phyloP scores from a whole-genome alignment of 2,329 filamentous ascomycete species.

The Cryphonectria nitschkei region DNA sequence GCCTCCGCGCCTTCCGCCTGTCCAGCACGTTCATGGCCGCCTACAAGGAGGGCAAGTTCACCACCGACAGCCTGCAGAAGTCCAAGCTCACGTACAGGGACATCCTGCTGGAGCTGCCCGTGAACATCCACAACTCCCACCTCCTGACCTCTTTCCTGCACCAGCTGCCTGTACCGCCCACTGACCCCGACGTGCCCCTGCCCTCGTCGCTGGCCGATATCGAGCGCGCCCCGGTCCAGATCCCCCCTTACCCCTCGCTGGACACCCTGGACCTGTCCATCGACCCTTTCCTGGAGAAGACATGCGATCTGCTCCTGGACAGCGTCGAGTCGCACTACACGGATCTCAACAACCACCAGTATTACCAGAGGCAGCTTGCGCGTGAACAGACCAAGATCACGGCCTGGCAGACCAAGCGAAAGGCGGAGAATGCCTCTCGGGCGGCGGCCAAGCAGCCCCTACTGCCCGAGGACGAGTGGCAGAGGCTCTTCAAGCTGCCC shows the following conservation, averaged over 20 bases:
- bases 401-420: slow-evolving; percentile 95
- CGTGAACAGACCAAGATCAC: slow-evolving; percentile 97
- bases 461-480: slow-evolving; percentile 97
- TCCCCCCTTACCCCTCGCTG: slow-evolving; percentile 82
- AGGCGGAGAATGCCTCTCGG: slow-evolving; percentile 89
- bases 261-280: slow-evolving; percentile 90
- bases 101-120: slow-evolving; percentile 86
- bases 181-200: slow-evolving; percentile 70
- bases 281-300: slow-evolving; percentile 98
- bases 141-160: slow-evolving; percentile 94
- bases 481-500: slow-evolving; percentile 97
- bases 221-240: slow-evolving; percentile 62
- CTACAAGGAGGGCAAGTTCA: slow-evolving; percentile 98
- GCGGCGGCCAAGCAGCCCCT: slow-evolving; percentile 83
- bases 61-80: slow-evolving; percentile 94
- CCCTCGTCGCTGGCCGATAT: slow-evolving; percentile 81
- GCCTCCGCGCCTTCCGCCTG: slow-evolving; percentile 87
- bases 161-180: slow-evolving; percentile 75
- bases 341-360: slow-evolving; percentile 98
- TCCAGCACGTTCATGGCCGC: slow-evolving; percentile 86
- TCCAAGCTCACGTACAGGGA: slow-evolving; percentile 92
- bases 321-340: slow-evolving; percentile 98
- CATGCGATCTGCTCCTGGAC: slow-evolving; percentile 92
- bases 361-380: slow-evolving; percentile 89
- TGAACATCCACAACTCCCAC: slow-evolving; percentile 94